These are phyloP conservation scores for Microdochium nivale DNA, from an alignment of 2,329 filamentous ascomycete genomes.

Conservation along the genomic window DNA sequence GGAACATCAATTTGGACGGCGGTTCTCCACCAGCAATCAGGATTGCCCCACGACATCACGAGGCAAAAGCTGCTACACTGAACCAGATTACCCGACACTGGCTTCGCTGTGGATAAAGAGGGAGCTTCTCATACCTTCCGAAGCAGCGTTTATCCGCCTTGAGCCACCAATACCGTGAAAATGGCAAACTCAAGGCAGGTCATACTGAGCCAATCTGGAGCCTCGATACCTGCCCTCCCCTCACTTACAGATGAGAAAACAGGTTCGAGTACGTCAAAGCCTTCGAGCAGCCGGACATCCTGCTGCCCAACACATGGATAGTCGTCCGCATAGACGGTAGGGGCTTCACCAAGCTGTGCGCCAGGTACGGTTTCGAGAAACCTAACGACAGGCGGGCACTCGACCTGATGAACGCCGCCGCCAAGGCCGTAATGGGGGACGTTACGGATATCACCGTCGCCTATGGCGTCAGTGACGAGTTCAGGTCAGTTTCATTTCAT, in stretches of 20 bases:
- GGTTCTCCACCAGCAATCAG: too few relatives aligned
- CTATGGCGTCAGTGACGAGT: slow-evolving; percentile 94
- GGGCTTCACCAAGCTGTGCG: slow-evolving; percentile 90
- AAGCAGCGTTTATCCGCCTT: too few relatives aligned
- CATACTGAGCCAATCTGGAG: slow-evolving; percentile 1
- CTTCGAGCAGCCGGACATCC: slow-evolving; percentile 74
- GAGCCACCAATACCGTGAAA: background rate
- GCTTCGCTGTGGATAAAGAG: background rate
- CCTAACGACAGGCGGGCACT: slow-evolving; percentile 85
- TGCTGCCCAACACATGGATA: slow-evolving; percentile 91
- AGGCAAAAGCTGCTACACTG: slow-evolving; percentile 1
- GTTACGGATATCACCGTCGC: slow-evolving; percentile 79
- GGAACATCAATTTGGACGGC: too few relatives aligned
- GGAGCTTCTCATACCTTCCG: too few relatives aligned
- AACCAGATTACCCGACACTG: background rate
- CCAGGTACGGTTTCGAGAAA: slow-evolving; percentile 78
- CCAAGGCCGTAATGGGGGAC: slow-evolving; percentile 74
- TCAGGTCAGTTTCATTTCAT: slow-evolving; percentile 53
- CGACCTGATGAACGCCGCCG: slow-evolving; percentile 90
- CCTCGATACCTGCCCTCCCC: background rate
- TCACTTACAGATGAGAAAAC: slow-evolving; percentile 5
- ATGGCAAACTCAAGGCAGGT: slow-evolving; percentile 50
- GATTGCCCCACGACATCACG: background rate
- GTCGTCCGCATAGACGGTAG: slow-evolving; percentile 90
- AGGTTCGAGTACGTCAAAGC: slow-evolving; percentile 91